These are phyloP conservation scores for Sonneratia alba DNA, from an alignment of 345 rosid genomes.

Conservation along the genomic window DNA sequence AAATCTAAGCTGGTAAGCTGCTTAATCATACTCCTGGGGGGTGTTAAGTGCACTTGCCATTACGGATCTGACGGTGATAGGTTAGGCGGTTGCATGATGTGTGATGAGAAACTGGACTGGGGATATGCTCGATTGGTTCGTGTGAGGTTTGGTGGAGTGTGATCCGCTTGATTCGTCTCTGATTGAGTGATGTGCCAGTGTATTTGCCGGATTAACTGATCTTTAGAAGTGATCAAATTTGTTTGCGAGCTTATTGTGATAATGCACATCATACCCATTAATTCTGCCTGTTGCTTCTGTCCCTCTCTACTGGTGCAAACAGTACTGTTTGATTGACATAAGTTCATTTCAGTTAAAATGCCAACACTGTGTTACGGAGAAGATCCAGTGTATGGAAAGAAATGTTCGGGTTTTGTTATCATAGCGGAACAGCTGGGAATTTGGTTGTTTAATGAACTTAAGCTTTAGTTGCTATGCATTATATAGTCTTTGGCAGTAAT, in stretches of 20 bases:
- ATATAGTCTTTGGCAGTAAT: not conserved
- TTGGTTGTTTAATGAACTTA: not conserved
- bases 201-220: not conserved
- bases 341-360: not conserved
- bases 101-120: not conserved
- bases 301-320: too few relatives aligned
- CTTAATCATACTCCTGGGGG: not conserved
- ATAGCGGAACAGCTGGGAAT: not conserved
- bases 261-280: not conserved
- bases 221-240: not conserved
- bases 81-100: not conserved
- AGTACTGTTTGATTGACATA: not conserved
- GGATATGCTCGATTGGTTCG: not conserved
- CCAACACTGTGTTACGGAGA: not conserved
- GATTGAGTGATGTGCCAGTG: not conserved
- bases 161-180: not conserved
- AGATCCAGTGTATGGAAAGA: not conserved
- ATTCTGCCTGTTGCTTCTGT: not conserved
- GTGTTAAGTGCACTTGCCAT: not conserved
- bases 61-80: not conserved
- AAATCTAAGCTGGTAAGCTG: conserved; percentile 30
- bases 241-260: not conserved
- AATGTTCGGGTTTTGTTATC: not conserved
- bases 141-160: not conserved
- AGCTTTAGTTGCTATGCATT: not conserved